phyloP scores from a whole-genome alignment of 768 basidiomycete species.

The Podaxis pistillaris region DNA sequence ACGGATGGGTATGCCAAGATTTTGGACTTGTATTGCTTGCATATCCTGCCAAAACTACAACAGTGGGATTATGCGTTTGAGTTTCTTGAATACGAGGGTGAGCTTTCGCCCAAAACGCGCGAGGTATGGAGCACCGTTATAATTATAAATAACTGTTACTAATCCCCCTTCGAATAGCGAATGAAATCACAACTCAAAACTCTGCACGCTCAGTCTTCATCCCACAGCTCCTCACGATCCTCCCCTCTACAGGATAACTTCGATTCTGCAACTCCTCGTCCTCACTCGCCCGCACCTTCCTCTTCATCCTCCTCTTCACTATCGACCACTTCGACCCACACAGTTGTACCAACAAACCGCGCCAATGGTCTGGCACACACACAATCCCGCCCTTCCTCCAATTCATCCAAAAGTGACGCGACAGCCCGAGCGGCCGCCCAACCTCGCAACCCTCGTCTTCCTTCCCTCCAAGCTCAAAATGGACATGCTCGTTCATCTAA shows the following conservation, averaged over 20 bases:
- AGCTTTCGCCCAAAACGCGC: conserved; percentile 49
- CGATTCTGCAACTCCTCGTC: conserved; percentile 33
- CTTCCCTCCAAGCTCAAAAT: conserved; percentile 16
- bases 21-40: conserved; percentile 73
- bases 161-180: conserved; percentile 25
- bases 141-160: conserved; percentile 9
- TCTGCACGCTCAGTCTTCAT: conserved; percentile 37
- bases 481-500: conserved; percentile 16
- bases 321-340: conserved; percentile 73
- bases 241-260: conserved; percentile 24
- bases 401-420: conserved; percentile 35
- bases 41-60: conserved; percentile 66
- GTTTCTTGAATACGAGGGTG: conserved; percentile 71
- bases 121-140: conserved; percentile 40
- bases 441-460: conserved; percentile 8
- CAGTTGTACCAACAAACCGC: conserved; percentile 56
- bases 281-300: conserved; percentile 51
- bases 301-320: conserved; percentile 64
- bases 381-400: conserved; percentile 27
- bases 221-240: conserved; percentile 26
- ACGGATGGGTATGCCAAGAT: conserved; percentile 66
- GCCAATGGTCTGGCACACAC: conserved; percentile 12
- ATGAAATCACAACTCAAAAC: conserved; percentile 39
- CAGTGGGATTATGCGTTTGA: conserved; percentile 82
- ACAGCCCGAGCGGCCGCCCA: conserved; percentile 7